Conservation (phyloP, 257 asterid species). For the Gentiana dahurica region DNA sequence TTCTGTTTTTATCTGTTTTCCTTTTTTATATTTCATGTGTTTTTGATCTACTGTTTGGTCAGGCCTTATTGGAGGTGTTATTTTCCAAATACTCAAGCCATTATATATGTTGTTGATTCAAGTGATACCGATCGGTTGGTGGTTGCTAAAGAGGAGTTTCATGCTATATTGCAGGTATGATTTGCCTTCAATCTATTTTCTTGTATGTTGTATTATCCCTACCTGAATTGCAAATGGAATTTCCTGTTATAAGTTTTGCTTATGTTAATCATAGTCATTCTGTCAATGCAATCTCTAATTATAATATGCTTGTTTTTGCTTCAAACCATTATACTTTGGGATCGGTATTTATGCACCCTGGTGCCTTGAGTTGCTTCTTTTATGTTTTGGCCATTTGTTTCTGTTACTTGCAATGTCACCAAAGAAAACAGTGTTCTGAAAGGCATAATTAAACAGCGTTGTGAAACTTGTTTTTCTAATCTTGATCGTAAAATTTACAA, state of each 20-base stretch:
- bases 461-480: no score
- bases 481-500: no score
- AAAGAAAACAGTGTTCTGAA: no score
- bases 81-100: constrained; percentile 96
- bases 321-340: no score
- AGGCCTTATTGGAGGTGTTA: constrained; percentile 99
- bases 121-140: constrained; percentile 95
- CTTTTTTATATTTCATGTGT: background rate
- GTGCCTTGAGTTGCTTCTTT: no score
- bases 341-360: no score
- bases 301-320: no score
- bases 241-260: background rate
- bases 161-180: constrained; percentile 80
- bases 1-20: no score
- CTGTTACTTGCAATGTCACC: no score
- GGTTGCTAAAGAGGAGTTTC: constrained; percentile 92
- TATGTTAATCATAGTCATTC: background rate
- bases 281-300: no score
- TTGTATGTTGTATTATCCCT: background rate
- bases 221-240: background rate
- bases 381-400: no score
- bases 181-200: background rate
- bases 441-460: no score
- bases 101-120: constrained; percentile 94
- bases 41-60: background rate